Percentiles rank a stretch among this genome's conserved stretches.
Conservation (phyloP, 1,284 basidiomycete species). For the Phaffia rhodozyma region DNA sequence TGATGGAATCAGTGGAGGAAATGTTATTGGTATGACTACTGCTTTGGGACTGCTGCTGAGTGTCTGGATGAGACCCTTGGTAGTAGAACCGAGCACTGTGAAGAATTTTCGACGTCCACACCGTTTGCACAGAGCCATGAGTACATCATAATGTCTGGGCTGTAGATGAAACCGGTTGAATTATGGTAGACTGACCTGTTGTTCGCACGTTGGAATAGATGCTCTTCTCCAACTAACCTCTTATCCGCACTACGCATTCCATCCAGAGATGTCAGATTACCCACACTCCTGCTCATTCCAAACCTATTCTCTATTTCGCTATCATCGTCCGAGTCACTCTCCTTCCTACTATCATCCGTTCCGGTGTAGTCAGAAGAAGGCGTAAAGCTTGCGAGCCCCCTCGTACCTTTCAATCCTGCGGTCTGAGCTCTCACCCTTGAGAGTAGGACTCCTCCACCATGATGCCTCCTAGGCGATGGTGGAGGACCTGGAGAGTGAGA, state of each 20-base stretch:
- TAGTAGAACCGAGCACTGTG: background rate
- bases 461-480: constrained; percentile 3
- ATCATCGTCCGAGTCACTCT: too few species aligned
- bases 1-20: background rate
- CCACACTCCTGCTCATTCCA: constrained; percentile 7
- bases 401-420: background rate
- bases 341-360: background rate
- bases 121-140: background rate
- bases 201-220: background rate
- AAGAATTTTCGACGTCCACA: background rate
- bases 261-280: background rate
- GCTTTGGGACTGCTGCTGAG: too few species aligned
- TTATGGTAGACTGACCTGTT: background rate
- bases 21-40: too few species aligned
- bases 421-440: constrained; percentile 7
- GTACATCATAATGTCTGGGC: background rate
- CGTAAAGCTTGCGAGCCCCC: background rate
- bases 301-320: too few species aligned
- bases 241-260: background rate
- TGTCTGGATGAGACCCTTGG: background rate
- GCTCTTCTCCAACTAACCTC: background rate
- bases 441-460: constrained; percentile 9
- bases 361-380: background rate
- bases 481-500: constrained; percentile 6
- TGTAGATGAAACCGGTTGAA: background rate